Conservation (phyloP, 2,329 filamentous ascomycete genomes). For the Arthrobotrys iridis region DNA sequence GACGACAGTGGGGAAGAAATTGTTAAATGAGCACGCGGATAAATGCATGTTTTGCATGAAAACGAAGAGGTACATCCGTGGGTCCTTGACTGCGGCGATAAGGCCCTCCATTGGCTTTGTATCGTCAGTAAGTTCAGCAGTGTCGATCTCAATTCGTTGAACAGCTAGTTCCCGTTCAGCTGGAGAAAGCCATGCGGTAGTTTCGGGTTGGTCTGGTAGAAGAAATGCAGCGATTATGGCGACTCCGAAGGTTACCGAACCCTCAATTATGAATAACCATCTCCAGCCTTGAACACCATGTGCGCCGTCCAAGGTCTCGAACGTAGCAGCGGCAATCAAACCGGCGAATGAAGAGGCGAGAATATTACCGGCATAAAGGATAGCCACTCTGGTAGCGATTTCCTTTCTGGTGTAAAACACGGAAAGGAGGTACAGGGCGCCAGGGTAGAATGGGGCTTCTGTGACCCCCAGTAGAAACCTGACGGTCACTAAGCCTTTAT, state of each 20-base stretch:
- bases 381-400: slow-evolving; percentile 67
- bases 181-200: slow-evolving; percentile 63
- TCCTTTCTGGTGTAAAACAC: slow-evolving; percentile 74
- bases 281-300: slow-evolving; percentile 69
- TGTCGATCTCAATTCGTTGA: slow-evolving; percentile 66
- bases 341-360: slow-evolving; percentile 71
- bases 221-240: slow-evolving; percentile 62
- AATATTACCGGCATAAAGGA: slow-evolving; percentile 70
- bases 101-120: slow-evolving; percentile 65
- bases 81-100: slow-evolving; percentile 65
- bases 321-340: slow-evolving; percentile 69
- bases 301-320: slow-evolving; percentile 69
- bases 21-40: slow-evolving; percentile 63
- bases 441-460: slow-evolving; percentile 68
- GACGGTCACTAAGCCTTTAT: slow-evolving; percentile 58
- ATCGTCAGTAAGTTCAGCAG: slow-evolving; percentile 64
- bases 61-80: slow-evolving; percentile 67
- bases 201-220: slow-evolving; percentile 63
- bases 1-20: slow-evolving; percentile 63
- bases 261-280: slow-evolving; percentile 71
- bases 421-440: slow-evolving; percentile 71
- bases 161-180: slow-evolving; percentile 66
- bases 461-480: slow-evolving; percentile 58
- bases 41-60: slow-evolving; percentile 70
- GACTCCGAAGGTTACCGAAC: slow-evolving; percentile 64